Percentiles rank a stretch among this genome's conserved stretches.
These are phyloP conservation scores for Blastocladiella emersonii DNA, from an alignment of 371 early-diverging fungal species.

Conservation along the genomic window DNA sequence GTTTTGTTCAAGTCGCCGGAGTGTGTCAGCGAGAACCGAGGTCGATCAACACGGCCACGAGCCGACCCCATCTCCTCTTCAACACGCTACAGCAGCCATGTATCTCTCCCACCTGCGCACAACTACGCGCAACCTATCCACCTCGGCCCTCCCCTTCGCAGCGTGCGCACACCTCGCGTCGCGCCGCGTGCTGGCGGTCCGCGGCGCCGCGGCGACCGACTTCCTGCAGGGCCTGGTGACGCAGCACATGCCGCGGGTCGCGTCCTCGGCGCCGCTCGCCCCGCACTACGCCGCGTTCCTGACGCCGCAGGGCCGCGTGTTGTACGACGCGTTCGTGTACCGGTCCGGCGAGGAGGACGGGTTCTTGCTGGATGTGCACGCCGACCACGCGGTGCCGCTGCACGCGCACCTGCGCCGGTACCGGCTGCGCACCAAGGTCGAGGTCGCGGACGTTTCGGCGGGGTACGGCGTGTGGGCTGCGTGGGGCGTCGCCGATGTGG, in stretches of 20 bases:
- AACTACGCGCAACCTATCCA: too few relatives aligned
- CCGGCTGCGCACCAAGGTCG: conserved; percentile 58
- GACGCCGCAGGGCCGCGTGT: conserved; percentile 70
- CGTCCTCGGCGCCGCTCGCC: conserved; percentile 55
- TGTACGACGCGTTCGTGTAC: conserved; percentile 82
- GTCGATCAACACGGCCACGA: too few relatives aligned
- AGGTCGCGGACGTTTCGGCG: conserved; percentile 43
- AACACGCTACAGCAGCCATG: too few relatives aligned
- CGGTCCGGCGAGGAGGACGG: conserved; percentile 38
- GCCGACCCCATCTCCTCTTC: too few relatives aligned
- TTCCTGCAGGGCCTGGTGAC: conserved; percentile 83
- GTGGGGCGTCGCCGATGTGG: conserved; percentile 46
- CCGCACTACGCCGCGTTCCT: conserved; percentile 57
- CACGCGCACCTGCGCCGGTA: conserved; percentile 58
- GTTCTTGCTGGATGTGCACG: conserved; percentile 61
- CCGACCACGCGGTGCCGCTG: conserved; percentile 28
- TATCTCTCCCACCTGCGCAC: too few relatives aligned
- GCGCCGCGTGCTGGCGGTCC: conserved; percentile 48
- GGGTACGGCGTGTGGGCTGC: conserved; percentile 36
- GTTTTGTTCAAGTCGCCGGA: too few relatives aligned
- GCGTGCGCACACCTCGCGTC: neutral
- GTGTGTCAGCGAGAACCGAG: too few relatives aligned
- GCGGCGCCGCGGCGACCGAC: conserved; percentile 57
- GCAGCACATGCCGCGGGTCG: conserved; percentile 63
- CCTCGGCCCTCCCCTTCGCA: too few relatives aligned